phyloP scores from a whole-genome alignment of 2,329 filamentous ascomycete species.

The Aspergillus intermedius region DNA sequence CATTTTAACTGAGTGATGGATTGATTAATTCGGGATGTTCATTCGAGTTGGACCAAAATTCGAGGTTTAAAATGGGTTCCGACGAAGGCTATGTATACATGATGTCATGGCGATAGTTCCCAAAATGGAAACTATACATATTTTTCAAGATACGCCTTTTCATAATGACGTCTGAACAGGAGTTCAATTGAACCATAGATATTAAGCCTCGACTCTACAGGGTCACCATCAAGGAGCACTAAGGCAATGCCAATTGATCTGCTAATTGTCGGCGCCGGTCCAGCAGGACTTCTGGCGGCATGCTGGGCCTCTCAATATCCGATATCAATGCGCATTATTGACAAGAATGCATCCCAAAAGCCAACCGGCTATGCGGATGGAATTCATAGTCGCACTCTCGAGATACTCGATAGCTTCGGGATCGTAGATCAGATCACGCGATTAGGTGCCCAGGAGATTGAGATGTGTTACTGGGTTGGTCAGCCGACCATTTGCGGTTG shows the following conservation, averaged over 20 bases:
- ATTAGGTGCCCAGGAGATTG: conserved; percentile 16
- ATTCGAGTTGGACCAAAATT: neutral
- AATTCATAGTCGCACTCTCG: conserved; percentile 58
- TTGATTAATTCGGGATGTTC: no score
- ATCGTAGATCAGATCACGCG: conserved; percentile 55
- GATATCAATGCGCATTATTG: conserved; percentile 15
- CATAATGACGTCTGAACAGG: neutral
- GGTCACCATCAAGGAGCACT: neutral
- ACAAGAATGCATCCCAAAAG: conserved; percentile 11
- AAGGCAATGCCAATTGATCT: neutral
- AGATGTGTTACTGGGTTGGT: conserved; percentile 12
- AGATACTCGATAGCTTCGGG: conserved; percentile 67
- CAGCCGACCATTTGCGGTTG: neutral
- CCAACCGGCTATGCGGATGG: conserved; percentile 44
- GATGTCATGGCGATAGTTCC: neutral
- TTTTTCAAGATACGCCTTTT: neutral
- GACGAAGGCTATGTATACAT: neutral
- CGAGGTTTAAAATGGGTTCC: neutral
- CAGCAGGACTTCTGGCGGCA: conserved; percentile 11
- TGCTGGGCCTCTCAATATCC: conserved; percentile 11
- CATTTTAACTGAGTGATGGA: neutral
- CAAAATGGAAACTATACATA: neutral
- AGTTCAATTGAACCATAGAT: no score
- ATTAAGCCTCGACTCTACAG: no score
- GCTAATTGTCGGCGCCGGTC: conserved; percentile 1